Evolutionary conservation across 129 eudicot genomes (phyloP).

Genomic region (Solidago caesia): DNA sequence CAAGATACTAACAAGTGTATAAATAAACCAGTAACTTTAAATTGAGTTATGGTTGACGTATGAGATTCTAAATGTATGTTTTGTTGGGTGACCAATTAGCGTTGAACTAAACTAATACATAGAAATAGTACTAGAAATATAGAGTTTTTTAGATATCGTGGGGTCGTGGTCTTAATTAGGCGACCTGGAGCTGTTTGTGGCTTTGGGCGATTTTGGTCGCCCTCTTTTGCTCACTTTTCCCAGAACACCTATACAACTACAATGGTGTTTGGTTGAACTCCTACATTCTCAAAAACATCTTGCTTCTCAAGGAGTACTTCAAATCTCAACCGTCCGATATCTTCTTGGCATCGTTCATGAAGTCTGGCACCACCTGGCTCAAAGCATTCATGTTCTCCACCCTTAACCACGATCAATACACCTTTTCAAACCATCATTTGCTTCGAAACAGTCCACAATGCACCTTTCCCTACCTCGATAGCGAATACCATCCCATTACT

Average conservation of each 20-base stretch:
- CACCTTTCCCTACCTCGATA: conserved; percentile 4
- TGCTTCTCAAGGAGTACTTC: conserved; percentile 17
- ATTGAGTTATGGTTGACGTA: too few relatives aligned
- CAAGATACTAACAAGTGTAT: too few relatives aligned
- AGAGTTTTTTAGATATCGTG: too few relatives aligned
- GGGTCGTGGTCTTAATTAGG: too few relatives aligned
- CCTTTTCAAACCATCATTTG: conserved; percentile 17
- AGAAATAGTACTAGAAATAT: too few relatives aligned
- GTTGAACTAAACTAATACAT: too few relatives aligned
- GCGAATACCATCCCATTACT: neutral
- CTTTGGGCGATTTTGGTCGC: too few relatives aligned
- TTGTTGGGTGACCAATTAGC: too few relatives aligned
- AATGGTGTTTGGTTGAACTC: conserved; percentile 19
- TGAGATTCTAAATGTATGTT: too few relatives aligned
- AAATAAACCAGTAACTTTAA: too few relatives aligned
- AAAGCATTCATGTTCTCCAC: conserved; percentile 30
- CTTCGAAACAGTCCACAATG: conserved; percentile 12
- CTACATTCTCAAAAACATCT: neutral
- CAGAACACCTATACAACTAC: conserved; percentile 22
- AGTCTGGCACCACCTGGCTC: conserved; percentile 24
- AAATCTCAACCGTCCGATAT: conserved; percentile 14
- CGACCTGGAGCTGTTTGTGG: too few relatives aligned
- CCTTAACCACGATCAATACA: conserved; percentile 19
- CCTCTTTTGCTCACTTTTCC: too few relatives aligned
- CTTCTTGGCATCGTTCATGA: conserved; percentile 25